Evolutionary conservation across 2,329 filamentous ascomycete species (phyloP).

Genomic region (Geosmithia flava): DNA sequence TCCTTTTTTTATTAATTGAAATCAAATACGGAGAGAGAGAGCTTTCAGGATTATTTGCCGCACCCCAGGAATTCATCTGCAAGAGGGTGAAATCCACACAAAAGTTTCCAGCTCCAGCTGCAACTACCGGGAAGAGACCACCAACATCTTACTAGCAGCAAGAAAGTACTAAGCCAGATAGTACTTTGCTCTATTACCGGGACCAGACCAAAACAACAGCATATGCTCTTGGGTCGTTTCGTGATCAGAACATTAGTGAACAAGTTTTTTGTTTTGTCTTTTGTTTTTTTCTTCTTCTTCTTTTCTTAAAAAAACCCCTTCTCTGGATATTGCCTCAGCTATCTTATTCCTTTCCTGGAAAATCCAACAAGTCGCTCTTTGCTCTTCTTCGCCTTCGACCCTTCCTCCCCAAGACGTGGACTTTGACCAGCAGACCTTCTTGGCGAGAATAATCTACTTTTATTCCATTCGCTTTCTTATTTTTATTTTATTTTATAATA

Average conservation of each 20-base stretch:
- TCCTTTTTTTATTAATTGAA: too few species aligned
- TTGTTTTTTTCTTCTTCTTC: too few species aligned
- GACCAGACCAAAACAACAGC: not conserved
- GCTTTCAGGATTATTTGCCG: not conserved
- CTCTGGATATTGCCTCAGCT: constrained; percentile 1
- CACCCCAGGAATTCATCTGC: not conserved
- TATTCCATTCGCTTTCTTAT: too few species aligned
- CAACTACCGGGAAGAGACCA: not conserved
- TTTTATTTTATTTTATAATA: constrained; percentile 1
- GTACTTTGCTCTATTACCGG: not conserved
- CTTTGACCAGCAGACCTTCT: not conserved
- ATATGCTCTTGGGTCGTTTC: not conserved
- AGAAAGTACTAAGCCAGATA: not conserved
- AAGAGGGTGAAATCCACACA: too few species aligned
- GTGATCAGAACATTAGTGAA: not conserved
- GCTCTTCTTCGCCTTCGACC: not conserved
- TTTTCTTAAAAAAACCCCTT: too few species aligned
- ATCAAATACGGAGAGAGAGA: too few species aligned
- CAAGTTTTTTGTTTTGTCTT: too few species aligned
- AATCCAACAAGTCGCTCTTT: not conserved
- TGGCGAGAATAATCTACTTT: too few species aligned
- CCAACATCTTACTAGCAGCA: not conserved
- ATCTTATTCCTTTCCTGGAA: not conserved
- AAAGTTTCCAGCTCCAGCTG: not conserved
- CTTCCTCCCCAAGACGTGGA: not conserved